Percentiles rank a stretch among this genome's conserved stretches.
These are phyloP conservation scores for Ulota crispa DNA, from an alignment of 225 moss, liverwort and hornwort genomes.

Conservation along the genomic window DNA sequence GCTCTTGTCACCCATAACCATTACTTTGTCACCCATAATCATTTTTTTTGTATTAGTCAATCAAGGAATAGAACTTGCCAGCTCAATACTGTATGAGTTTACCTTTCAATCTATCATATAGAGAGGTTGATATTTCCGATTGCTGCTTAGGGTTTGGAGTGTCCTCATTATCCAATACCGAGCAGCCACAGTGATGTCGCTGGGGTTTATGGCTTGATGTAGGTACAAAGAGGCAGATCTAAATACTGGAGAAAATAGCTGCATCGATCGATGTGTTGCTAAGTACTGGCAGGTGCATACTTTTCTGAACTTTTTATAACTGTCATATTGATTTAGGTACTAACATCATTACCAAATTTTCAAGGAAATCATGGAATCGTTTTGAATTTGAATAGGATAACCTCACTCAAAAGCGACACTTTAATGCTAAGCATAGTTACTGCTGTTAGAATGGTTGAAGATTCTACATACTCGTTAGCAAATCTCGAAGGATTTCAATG, in stretches of 20 bases:
- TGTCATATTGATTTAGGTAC: neutral
- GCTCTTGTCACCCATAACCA: too few species aligned
- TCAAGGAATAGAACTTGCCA: neutral
- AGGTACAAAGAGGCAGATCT: conserved; percentile 88
- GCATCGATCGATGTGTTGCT: conserved; percentile 86
- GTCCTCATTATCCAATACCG: too few species aligned
- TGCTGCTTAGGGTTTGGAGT: neutral
- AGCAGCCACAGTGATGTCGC: neutral
- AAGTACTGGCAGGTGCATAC: conserved; percentile 87
- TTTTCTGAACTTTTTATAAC: neutral
- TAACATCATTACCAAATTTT: neutral
- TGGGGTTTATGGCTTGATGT: conserved; percentile 11
- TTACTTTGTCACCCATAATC: too few species aligned
- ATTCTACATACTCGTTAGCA: neutral
- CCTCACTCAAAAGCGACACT: neutral
- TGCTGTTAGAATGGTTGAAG: neutral
- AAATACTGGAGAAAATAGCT: conserved; percentile 85
- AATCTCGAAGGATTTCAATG: neutral
- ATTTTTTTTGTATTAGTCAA: too few species aligned
- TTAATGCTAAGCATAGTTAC: neutral
- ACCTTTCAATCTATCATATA: neutral
- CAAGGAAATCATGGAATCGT: neutral
- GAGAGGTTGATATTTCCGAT: neutral
- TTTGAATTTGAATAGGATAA: neutral
- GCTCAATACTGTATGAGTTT: neutral